Percentiles rank a stretch among this genome's conserved stretches.
These are phyloP conservation scores for Ambrosia trifida DNA, from an alignment of 129 eudicot species.

Conservation along the genomic window DNA sequence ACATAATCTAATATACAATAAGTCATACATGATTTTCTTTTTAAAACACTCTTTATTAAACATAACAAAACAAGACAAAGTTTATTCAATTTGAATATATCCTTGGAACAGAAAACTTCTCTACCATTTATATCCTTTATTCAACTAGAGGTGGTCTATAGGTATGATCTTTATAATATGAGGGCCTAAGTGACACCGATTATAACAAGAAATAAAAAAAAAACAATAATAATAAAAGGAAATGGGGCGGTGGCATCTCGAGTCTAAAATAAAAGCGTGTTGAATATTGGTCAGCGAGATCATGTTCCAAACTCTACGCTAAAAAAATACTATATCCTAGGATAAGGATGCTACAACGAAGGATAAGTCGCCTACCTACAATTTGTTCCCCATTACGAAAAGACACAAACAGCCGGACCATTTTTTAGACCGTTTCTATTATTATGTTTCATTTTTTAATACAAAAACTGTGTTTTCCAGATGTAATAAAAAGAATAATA, in stretches of 20 bases:
- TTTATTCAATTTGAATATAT: not conserved
- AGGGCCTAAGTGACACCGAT: not conserved
- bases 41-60: too few relatives aligned
- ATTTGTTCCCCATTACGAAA: not conserved
- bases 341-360: constrained; percentile 35
- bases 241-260: constrained; percentile 35
- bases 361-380: constrained; percentile 18
- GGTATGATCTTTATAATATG: not conserved
- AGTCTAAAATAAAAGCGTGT: constrained; percentile 16
- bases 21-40: too few relatives aligned
- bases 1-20: too few relatives aligned
- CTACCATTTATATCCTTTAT: not conserved
- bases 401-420: not conserved
- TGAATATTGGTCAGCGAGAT: constrained; percentile 24
- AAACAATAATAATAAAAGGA: not conserved
- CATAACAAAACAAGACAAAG: not conserved
- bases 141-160: constrained; percentile 2
- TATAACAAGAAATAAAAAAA: not conserved
- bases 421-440: not conserved
- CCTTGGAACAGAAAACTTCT: too few relatives aligned
- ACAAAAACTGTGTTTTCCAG: too few relatives aligned
- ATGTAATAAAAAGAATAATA: too few relatives aligned
- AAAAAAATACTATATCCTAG: constrained; percentile 13
- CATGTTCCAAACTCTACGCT: constrained; percentile 21
- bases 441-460: not conserved